Evolutionary conservation across 768 basidiomycete genomes (phyloP).

Genomic region (Russula dissimulans): DNA sequence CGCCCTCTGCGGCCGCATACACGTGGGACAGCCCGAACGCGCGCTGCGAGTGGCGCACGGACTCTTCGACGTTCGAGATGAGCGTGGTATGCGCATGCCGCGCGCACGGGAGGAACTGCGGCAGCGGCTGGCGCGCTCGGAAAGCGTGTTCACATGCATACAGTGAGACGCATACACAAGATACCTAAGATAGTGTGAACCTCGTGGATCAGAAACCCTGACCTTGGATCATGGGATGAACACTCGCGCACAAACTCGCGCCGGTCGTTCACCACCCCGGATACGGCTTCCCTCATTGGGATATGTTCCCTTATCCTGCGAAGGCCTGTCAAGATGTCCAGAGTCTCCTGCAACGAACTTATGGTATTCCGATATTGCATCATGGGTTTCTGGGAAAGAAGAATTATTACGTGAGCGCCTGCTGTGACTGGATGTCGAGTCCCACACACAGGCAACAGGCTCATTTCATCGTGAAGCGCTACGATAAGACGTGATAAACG

Average conservation of each 20-base stretch:
- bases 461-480: slow-evolving; percentile 40
- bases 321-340: slow-evolving; percentile 37
- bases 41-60: slow-evolving; percentile 25
- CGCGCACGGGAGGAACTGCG: slow-evolving; percentile 42
- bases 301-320: slow-evolving; percentile 41
- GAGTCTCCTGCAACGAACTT: slow-evolving; percentile 30
- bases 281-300: slow-evolving; percentile 35
- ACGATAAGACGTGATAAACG: slow-evolving; percentile 31
- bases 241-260: slow-evolving; percentile 32
- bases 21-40: slow-evolving; percentile 31
- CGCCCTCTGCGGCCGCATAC: slow-evolving; percentile 37
- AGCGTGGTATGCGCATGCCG: slow-evolving; percentile 33
- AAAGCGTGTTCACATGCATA: slow-evolving; percentile 44
- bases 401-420: background rate
- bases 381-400: slow-evolving; percentile 35
- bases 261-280: slow-evolving; percentile 31
- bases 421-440: background rate
- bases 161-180: slow-evolving; percentile 38
- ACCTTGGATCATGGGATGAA: background rate
- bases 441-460: slow-evolving; percentile 36
- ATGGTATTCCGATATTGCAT: slow-evolving; percentile 34
- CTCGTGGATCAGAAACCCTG: background rate
- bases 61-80: slow-evolving; percentile 28
- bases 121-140: slow-evolving; percentile 36
- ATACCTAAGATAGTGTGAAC: slow-evolving; percentile 26